Conservation (phyloP, 2,329 filamentous ascomycete species). For the Coniochaeta prunicola region DNA sequence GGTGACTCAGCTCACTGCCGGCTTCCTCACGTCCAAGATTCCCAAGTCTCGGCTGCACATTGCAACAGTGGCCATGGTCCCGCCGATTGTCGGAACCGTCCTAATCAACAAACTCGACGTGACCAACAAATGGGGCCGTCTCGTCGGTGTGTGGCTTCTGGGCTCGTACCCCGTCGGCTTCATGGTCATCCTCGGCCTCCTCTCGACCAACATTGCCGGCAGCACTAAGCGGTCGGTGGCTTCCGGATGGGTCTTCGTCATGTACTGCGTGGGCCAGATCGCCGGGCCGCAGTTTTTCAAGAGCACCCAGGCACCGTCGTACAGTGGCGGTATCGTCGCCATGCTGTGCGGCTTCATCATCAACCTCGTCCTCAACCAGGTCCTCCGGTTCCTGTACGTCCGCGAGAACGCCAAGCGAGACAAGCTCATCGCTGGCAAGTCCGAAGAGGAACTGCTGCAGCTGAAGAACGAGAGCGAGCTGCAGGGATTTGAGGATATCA, state of each 20-base stretch:
- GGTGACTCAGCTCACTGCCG: constrained; percentile 14
- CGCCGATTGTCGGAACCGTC: constrained; percentile 38
- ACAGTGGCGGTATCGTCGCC: constrained; percentile 25
- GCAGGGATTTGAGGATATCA: constrained; percentile 53
- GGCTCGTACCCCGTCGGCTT: constrained; percentile 73
- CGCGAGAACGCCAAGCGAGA: constrained; percentile 24
- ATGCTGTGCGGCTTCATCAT: constrained; percentile 21
- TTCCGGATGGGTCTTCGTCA: constrained; percentile 22
- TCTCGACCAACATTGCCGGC: constrained; percentile 62
- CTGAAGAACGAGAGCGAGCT: constrained; percentile 17
- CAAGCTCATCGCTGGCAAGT: constrained; percentile 16
- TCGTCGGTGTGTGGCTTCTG: constrained; percentile 23
- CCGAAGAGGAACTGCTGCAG: constrained; percentile 21
- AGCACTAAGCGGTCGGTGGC: constrained; percentile 65
- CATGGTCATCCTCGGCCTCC: constrained; percentile 60
- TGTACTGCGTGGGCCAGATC: constrained; percentile 22
- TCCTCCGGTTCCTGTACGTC: constrained; percentile 17
- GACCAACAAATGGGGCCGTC: constrained; percentile 31
- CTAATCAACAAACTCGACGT: constrained; percentile 60
- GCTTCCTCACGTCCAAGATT: constrained; percentile 13
- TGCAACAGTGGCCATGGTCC: constrained; percentile 20
- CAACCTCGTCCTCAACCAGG: constrained; percentile 20
- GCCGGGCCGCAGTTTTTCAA: constrained; percentile 23
- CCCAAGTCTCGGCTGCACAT: constrained; percentile 20
- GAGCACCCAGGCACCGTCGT: constrained; percentile 20